Conservation (phyloP, 2,329 filamentous ascomycete genomes). For the Trichoderma sp. region DNA sequence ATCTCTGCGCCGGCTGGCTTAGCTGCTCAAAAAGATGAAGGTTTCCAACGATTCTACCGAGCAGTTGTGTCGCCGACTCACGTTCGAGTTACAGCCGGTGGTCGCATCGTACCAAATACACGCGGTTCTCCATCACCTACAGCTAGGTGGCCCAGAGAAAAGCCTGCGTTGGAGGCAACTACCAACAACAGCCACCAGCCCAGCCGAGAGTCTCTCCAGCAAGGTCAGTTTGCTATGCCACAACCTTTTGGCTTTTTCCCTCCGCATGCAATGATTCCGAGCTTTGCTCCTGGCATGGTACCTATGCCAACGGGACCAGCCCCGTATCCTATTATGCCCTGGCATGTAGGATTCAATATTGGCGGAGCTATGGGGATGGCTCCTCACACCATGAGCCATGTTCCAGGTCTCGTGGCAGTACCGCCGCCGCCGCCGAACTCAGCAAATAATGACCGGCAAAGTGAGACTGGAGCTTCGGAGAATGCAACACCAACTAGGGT, state of each 20-base stretch:
- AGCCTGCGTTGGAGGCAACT: constrained; percentile 36
- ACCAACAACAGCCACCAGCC: constrained; percentile 30
- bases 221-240: constrained; percentile 26
- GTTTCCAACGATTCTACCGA: constrained; percentile 70
- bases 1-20: constrained; percentile 58
- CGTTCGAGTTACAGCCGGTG: constrained; percentile 68
- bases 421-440: constrained; percentile 34
- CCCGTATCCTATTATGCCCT: constrained; percentile 46
- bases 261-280: constrained; percentile 39
- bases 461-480: constrained; percentile 40
- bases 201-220: constrained; percentile 30
- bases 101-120: constrained; percentile 68
- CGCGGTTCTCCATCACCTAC: constrained; percentile 58
- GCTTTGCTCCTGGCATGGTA: constrained; percentile 39
- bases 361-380: constrained; percentile 37
- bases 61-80: constrained; percentile 70
- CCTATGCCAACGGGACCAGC: constrained; percentile 39
- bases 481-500: constrained; percentile 41
- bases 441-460: constrained; percentile 37
- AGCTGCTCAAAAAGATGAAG: constrained; percentile 61
- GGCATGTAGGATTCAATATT: constrained; percentile 47
- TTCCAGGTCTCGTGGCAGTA: constrained; percentile 29
- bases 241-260: constrained; percentile 35
- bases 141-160: constrained; percentile 54
- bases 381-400: constrained; percentile 35